Evolutionary conservation across 2,329 filamentous ascomycete species (phyloP).

Genomic region (Mycosphaerella arachidis): DNA sequence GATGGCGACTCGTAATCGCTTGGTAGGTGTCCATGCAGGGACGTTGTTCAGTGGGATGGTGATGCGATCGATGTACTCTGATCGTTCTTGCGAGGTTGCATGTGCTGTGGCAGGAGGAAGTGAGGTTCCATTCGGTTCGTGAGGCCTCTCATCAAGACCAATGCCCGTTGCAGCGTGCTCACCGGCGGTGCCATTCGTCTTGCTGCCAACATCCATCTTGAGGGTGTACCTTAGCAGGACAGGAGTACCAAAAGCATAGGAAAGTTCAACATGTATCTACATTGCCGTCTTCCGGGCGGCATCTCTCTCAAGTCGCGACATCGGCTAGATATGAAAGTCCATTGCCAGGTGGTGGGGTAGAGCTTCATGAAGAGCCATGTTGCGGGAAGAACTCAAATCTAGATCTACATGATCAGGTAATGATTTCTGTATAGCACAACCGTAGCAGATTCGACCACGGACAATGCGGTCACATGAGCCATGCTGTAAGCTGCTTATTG

Average conservation of each 20-base stretch:
- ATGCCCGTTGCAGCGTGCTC: neutral
- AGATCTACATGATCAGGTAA: neutral
- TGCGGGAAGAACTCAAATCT: neutral
- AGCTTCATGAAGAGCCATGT: neutral
- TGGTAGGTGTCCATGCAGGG: constrained; percentile 15
- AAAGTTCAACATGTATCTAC: neutral
- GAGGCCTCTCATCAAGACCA: neutral
- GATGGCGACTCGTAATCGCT: constrained; percentile 23
- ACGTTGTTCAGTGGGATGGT: constrained; percentile 15
- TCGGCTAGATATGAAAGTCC: neutral
- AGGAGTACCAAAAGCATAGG: neutral
- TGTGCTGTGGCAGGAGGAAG: constrained; percentile 1
- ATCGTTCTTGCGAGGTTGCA: neutral
- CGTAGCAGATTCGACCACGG: too few species aligned
- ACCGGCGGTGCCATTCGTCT: neutral
- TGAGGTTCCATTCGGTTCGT: neutral
- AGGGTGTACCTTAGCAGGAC: too few species aligned
- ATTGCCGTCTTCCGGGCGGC: neutral
- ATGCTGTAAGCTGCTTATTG: too few species aligned
- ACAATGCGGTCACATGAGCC: neutral
- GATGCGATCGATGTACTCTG: constrained; percentile 9
- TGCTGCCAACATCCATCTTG: neutral
- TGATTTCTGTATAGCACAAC: neutral
- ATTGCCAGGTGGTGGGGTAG: neutral
- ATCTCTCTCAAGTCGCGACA: neutral